Percentiles rank a stretch among this genome's conserved stretches.
Evolutionary conservation across 106 monocot genomes (phyloP).

Genomic region (Cymbidium sinense): DNA sequence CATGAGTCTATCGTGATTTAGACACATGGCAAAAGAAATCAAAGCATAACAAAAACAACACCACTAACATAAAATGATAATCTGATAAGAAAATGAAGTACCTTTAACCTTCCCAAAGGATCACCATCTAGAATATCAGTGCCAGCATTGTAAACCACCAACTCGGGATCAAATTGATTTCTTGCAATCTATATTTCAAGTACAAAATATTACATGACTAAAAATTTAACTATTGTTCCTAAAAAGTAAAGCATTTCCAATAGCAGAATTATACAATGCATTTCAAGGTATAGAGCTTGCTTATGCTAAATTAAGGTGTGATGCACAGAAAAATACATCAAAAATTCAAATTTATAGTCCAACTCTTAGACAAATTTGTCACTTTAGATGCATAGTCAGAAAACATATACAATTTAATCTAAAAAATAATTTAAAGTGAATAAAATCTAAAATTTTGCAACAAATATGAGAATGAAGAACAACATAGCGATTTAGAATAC

Average conservation of each 20-base stretch:
- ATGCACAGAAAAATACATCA: too few relatives aligned
- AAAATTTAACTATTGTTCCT: not conserved
- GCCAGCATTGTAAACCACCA: constrained; percentile 95
- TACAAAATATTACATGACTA: not conserved
- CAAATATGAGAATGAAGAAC: too few relatives aligned
- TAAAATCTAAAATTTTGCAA: too few relatives aligned
- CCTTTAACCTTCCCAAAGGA: constrained; percentile 88
- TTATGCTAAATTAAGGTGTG: too few relatives aligned
- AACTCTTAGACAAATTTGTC: too few relatives aligned
- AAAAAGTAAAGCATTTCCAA: not conserved
- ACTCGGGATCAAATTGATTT: constrained; percentile 64
- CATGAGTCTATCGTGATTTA: not conserved
- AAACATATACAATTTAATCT: too few relatives aligned
- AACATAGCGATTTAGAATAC: too few relatives aligned
- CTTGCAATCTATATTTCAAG: constrained; percentile 37
- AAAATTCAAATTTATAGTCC: too few relatives aligned
- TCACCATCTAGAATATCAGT: constrained; percentile 98
- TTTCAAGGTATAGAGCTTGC: too few relatives aligned
- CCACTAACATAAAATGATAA: not conserved
- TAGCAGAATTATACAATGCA: too few relatives aligned
- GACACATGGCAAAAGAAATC: not conserved
- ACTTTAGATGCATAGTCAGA: too few relatives aligned
- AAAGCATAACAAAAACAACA: not conserved
- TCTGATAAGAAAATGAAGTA: constrained; percentile 8
- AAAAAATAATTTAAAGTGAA: too few relatives aligned